Percentiles rank a stretch among this genome's conserved stretches.
phyloP scores from a whole-genome alignment of 257 asterid species.

The Jacaranda copaia region DNA sequence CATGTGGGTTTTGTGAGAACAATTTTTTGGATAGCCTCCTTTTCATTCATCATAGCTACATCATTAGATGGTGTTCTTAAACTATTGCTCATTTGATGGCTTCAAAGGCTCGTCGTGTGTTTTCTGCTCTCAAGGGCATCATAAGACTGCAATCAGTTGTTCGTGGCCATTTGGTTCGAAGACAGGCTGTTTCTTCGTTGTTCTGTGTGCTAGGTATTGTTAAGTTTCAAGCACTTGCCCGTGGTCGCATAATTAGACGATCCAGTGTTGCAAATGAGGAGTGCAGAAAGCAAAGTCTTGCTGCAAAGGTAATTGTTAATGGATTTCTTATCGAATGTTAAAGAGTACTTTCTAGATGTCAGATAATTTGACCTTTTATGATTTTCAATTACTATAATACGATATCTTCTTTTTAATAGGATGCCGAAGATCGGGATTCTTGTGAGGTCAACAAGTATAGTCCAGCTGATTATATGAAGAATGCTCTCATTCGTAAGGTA shows the following conservation, averaged over 20 bases:
- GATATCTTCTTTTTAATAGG: constrained; percentile 38
- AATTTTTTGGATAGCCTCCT: neutral
- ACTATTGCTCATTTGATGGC: neutral
- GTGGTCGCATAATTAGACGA: too few relatives aligned
- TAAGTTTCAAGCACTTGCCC: too few relatives aligned
- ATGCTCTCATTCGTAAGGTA: constrained; percentile 51
- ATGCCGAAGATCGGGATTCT: constrained; percentile 37
- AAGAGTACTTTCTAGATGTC: neutral
- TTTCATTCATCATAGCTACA: neutral
- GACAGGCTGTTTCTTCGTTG: too few relatives aligned
- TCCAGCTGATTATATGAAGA: constrained; percentile 35
- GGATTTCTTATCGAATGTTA: neutral
- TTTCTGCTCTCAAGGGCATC: constrained; percentile 53
- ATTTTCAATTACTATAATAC: neutral
- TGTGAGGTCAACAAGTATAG: constrained; percentile 15
- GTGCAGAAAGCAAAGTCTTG: neutral
- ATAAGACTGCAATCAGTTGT: constrained; percentile 14
- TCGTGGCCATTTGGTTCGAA: too few relatives aligned
- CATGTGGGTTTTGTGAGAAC: neutral
- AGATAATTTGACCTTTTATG: neutral
- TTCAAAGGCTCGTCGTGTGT: constrained; percentile 52
- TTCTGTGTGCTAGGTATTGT: too few relatives aligned
- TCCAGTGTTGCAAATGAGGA: too few relatives aligned
- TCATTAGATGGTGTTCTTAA: too few relatives aligned
- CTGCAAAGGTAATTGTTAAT: constrained; percentile 36